A percentile compares a stretch with the other conserved stretches of the same genome.
Evolutionary conservation across 306 rosid species (phyloP).

Genomic region (Vigna radiata): DNA sequence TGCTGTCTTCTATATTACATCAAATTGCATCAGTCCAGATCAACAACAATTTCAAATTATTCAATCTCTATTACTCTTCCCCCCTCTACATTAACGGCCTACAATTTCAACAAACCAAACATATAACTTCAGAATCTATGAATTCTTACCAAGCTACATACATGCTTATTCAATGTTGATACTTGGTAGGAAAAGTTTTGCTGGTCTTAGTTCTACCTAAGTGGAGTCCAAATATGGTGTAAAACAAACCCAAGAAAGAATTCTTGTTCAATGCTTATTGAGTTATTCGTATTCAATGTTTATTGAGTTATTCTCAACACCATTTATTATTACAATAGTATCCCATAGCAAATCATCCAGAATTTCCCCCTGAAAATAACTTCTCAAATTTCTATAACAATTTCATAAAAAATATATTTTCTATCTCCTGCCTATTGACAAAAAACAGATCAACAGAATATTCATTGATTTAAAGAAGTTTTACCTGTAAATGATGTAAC

Average conservation of each 20-base stretch:
- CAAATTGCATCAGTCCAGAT: background rate
- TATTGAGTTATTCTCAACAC: background rate
- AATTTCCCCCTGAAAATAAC: constrained; percentile 6
- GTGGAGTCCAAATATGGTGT: background rate
- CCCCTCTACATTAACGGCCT: background rate
- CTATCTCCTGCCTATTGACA: constrained; percentile 3
- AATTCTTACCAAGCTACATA: background rate
- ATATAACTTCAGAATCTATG: constrained; percentile 2
- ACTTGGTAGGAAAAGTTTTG: background rate
- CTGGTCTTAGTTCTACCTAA: background rate
- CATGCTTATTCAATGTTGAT: background rate
- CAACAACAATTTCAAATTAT: background rate
- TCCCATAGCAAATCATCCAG: constrained; percentile 19
- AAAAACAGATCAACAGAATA: constrained; percentile 38
- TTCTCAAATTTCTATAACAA: constrained; percentile 3
- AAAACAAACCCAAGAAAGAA: background rate
- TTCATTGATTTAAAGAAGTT: constrained; percentile 16
- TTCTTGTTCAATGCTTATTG: background rate
- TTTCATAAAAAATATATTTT: background rate
- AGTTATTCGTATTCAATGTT: too few species aligned
- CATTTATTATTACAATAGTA: constrained; percentile 21
- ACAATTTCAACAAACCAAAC: constrained; percentile 9
- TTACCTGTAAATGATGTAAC: constrained; percentile 87
- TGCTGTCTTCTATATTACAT: background rate
- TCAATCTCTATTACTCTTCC: background rate